Percentiles rank a stretch among this genome's conserved stretches.
Conservation (phyloP, 1,139 yeast species). For the Geotrichum candidum region DNA sequence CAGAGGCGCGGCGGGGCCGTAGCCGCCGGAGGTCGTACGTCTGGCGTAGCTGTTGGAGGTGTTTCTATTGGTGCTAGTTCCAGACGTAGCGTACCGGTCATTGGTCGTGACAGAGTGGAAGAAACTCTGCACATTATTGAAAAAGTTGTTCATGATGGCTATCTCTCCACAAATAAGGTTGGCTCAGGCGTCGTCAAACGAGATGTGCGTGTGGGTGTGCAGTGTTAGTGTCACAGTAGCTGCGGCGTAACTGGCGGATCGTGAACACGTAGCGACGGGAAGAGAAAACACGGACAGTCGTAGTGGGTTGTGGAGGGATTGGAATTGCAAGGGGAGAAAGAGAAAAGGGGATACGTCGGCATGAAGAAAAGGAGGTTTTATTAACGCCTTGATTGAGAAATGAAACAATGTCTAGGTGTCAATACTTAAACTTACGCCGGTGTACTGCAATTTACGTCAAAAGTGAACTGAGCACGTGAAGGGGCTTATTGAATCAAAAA, state of each 20-base stretch:
- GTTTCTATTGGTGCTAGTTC: not conserved
- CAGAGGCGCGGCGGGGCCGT: constrained; percentile 18
- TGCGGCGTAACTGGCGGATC: not conserved
- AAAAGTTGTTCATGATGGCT: constrained; percentile 31
- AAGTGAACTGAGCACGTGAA: not conserved
- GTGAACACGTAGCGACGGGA: not conserved
- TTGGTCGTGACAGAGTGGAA: constrained; percentile 58
- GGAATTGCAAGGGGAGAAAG: not conserved
- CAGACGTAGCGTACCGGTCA: constrained; percentile 50
- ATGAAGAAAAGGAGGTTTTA: not conserved
- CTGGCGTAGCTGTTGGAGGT: constrained; percentile 8
- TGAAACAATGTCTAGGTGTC: not conserved
- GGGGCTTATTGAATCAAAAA: not conserved
- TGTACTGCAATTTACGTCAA: not conserved
- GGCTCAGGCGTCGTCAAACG: not conserved
- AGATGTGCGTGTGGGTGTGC: not conserved
- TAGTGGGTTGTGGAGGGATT: not conserved
- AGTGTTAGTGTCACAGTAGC: not conserved
- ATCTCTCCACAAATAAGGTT: not conserved
- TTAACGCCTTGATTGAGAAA: not conserved
- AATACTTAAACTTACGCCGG: not conserved
- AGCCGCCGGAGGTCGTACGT: constrained; percentile 18
- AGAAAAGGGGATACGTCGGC: not conserved
- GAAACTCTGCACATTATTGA: constrained; percentile 41
- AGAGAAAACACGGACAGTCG: not conserved